Conservation (phyloP, 1,284 basidiomycete species). For the Mrakiaceae sp. region DNA sequence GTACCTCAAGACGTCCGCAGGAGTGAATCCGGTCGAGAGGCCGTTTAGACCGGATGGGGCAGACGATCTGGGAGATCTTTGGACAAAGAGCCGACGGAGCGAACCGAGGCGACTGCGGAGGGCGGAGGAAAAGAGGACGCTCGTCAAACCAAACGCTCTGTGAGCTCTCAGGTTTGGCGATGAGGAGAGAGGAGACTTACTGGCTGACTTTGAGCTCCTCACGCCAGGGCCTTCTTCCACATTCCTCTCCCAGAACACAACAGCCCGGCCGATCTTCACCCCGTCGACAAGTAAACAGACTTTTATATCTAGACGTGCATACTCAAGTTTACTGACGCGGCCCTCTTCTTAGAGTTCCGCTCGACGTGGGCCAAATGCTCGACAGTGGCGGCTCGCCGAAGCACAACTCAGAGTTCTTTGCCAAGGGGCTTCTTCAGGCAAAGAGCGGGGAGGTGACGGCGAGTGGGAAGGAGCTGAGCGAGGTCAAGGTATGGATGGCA, state of each 20-base stretch:
- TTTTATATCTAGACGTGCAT: background rate
- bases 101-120: constrained; percentile 6
- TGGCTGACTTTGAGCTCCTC: background rate
- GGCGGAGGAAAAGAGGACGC: constrained; percentile 36
- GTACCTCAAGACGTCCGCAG: constrained; percentile 66
- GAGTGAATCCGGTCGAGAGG: constrained; percentile 58
- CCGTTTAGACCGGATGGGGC: constrained; percentile 65
- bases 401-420: constrained; percentile 65
- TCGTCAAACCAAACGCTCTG: constrained; percentile 81
- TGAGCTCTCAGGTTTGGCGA: background rate
- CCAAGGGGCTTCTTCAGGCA: constrained; percentile 59
- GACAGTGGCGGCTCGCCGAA: constrained; percentile 56
- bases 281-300: background rate
- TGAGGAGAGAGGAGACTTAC: too few species aligned
- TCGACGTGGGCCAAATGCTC: constrained; percentile 56
- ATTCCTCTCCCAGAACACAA: constrained; percentile 64
- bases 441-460: constrained; percentile 37
- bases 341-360: constrained; percentile 42
- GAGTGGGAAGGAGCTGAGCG: constrained; percentile 43
- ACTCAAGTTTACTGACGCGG: constrained; percentile 2
- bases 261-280: constrained; percentile 5
- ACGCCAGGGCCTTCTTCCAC: constrained; percentile 65
- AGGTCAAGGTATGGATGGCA: constrained; percentile 46
- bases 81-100: constrained; percentile 36
- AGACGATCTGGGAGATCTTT: constrained; percentile 54